Conservation (phyloP, 179 eudicot species). For the Beta lomatogona region DNA sequence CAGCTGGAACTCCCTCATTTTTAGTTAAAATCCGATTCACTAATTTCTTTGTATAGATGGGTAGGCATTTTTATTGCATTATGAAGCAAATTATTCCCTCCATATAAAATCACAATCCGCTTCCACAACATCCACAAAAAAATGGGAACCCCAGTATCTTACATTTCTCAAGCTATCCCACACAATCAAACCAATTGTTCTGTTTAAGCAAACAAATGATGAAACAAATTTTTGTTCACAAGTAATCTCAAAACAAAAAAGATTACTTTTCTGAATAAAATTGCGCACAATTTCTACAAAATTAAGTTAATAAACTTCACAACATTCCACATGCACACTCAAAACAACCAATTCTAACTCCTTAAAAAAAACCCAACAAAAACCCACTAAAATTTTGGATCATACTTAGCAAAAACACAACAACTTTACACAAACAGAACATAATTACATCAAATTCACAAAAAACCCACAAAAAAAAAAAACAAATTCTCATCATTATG, state of each 20-base stretch:
- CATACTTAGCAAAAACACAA: neutral
- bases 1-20: neutral
- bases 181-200: neutral
- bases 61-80: neutral
- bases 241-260: too few species aligned
- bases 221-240: too few species aligned
- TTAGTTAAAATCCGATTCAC: neutral
- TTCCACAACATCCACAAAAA: neutral
- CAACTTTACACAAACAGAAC: neutral
- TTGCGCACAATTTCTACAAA: neutral
- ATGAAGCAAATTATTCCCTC: neutral
- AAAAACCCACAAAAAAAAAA: slow-evolving; percentile 2
- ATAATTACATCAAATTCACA: neutral
- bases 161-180: neutral
- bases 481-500: too few species aligned
- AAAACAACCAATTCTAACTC: neutral
- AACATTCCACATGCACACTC: slow-evolving; percentile 14
- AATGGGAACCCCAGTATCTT: neutral
- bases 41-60: neutral
- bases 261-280: neutral
- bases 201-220: neutral
- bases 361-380: neutral
- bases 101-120: neutral
- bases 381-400: neutral
- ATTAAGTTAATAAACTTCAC: neutral